Percentiles rank a stretch among this genome's conserved stretches.
These are phyloP conservation scores for Aureobasidium pullulans DNA, from an alignment of 2,329 filamentous ascomycete species.

Conservation along the genomic window DNA sequence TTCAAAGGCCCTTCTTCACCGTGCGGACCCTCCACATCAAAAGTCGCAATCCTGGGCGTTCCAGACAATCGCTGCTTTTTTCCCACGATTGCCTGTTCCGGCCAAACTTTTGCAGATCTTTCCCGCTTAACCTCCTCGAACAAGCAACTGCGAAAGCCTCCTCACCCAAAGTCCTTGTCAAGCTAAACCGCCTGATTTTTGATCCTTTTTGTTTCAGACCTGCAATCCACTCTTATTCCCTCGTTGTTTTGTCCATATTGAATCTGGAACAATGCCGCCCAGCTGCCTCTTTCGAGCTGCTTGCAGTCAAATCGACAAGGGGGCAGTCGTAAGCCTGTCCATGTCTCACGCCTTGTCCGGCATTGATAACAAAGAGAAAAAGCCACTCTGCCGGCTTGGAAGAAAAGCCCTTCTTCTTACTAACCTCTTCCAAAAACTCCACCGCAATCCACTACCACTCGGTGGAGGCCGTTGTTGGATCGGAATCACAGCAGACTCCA, in stretches of 20 bases:
- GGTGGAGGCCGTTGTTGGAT: no score
- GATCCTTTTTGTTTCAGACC: conserved; percentile 1
- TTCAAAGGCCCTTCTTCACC: conserved; percentile 8
- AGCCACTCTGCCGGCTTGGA: background rate
- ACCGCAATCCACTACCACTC: background rate
- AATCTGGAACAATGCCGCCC: conserved; percentile 7
- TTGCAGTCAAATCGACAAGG: background rate
- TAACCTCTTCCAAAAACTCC: background rate
- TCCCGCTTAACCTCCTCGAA: background rate
- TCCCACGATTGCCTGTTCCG: background rate
- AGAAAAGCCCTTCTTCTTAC: background rate
- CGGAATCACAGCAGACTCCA: background rate
- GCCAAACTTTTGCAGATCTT: background rate
- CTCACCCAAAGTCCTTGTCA: no score
- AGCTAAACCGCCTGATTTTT: background rate
- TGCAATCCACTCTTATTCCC: background rate
- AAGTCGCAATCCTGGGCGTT: conserved; percentile 10
- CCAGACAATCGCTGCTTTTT: conserved; percentile 7
- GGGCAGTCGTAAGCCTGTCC: background rate
- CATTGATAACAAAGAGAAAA: background rate
- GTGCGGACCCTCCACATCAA: conserved; percentile 5
- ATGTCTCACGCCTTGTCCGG: conserved; percentile 1
- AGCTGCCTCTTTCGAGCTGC: background rate
- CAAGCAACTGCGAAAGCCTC: background rate
- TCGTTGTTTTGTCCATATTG: conserved; percentile 8